phyloP scores from a whole-genome alignment of 2,329 filamentous ascomycete genomes.

The Zasmidium angulare region DNA sequence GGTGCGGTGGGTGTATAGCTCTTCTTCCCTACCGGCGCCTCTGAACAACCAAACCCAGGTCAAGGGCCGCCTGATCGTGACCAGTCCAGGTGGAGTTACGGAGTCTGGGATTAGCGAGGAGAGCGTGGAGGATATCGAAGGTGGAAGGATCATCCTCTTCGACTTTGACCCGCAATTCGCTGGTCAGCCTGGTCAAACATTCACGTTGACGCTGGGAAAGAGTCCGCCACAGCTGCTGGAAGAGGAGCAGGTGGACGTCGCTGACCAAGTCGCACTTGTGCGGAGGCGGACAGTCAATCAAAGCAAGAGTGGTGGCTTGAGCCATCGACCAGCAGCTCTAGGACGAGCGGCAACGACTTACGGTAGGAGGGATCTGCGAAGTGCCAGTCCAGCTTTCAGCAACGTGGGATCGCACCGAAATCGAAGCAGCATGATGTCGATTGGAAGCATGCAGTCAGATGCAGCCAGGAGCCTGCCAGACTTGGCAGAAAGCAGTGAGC shows the following conservation, averaged over 20 bases:
- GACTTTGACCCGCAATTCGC: constrained; percentile 28
- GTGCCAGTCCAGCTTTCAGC: constrained; percentile 19
- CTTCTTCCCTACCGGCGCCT: constrained; percentile 29
- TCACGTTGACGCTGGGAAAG: constrained; percentile 36
- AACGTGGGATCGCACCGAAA: constrained; percentile 9
- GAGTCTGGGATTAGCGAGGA: constrained; percentile 31
- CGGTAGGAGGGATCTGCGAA: constrained; percentile 13
- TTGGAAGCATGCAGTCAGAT: constrained; percentile 29
- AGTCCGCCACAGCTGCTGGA: constrained; percentile 35
- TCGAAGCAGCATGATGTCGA: constrained; percentile 27
- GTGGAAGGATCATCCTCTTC: constrained; percentile 38
- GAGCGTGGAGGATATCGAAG: constrained; percentile 36
- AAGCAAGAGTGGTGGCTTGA: constrained; percentile 32
- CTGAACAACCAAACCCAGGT: constrained; percentile 26
- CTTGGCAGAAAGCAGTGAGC: constrained; percentile 32
- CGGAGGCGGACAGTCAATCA: constrained; percentile 38
- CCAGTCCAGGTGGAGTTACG: constrained; percentile 36
- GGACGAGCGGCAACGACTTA: constrained; percentile 37
- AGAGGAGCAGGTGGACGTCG: constrained; percentile 35
- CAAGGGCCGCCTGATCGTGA: constrained; percentile 36
- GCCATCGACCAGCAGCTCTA: constrained; percentile 32
- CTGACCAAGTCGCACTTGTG: constrained; percentile 36
- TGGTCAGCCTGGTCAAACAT: constrained; percentile 39
- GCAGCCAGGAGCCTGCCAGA: constrained; percentile 32
- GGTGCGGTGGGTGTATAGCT: constrained; percentile 36